phyloP scores from a whole-genome alignment of 23 red algal species.

The Cyanidioschyzon merolae region DNA sequence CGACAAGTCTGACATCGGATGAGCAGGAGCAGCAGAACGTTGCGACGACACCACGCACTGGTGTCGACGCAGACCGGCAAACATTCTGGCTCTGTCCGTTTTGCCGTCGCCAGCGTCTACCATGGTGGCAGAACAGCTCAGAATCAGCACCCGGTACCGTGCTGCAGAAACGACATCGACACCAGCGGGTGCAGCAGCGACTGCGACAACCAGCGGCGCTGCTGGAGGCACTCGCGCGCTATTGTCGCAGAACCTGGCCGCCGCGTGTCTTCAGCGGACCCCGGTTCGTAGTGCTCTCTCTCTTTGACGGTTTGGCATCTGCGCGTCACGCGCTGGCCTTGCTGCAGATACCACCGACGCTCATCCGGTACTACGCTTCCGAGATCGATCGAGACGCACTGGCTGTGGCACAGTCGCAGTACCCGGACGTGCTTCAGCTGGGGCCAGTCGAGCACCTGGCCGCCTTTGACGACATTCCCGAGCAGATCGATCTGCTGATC shows the following conservation, averaged over 20 bases:
- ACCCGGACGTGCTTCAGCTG: slow-evolving; percentile 21
- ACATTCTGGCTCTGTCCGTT: background rate
- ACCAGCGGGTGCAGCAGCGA: too few species aligned
- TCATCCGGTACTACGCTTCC: slow-evolving; percentile 28
- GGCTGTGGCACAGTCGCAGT: background rate
- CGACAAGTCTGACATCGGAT: too few species aligned
- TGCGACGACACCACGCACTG: too few species aligned
- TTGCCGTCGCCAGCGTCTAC: background rate
- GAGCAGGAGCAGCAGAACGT: too few species aligned
- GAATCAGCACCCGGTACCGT: too few species aligned
- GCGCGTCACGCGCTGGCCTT: slow-evolving; percentile 17
- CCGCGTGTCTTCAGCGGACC: background rate
- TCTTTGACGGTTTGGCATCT: slow-evolving; percentile 27
- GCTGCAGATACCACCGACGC: background rate
- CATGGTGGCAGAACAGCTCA: too few species aligned
- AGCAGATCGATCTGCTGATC: slow-evolving; percentile 21
- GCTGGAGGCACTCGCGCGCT: background rate
- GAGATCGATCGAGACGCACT: slow-evolving; percentile 23
- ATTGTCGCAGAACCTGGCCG: background rate
- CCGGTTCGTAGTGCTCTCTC: slow-evolving; percentile 13
- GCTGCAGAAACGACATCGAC: too few species aligned
- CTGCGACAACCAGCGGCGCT: background rate
- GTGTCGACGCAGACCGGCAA: too few species aligned
- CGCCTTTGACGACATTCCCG: slow-evolving; percentile 11
- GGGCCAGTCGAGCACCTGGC: slow-evolving; percentile 9